Evolutionary conservation across 352 stramenopile species (phyloP).

Genomic region (Pythium monospermum): DNA sequence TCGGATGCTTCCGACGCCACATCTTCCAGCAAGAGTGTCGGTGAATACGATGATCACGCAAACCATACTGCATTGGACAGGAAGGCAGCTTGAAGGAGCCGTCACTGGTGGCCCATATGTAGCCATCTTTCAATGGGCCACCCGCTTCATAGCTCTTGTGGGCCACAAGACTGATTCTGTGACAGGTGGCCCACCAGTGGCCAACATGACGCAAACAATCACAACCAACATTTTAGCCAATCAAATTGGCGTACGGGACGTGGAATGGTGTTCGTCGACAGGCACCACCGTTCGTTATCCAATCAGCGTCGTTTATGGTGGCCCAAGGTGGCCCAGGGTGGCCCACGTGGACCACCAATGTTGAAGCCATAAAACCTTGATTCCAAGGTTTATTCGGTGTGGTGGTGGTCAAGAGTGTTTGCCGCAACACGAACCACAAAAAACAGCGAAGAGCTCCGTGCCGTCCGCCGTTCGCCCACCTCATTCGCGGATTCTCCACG

Average conservation of each 20-base stretch:
- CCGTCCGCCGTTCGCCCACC: not conserved
- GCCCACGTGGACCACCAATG: conserved; percentile 25
- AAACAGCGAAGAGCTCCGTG: conserved; percentile 1
- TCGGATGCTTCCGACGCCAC: too few species aligned
- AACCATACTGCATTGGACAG: too few species aligned
- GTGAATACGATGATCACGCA: too few species aligned
- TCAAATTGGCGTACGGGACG: not conserved
- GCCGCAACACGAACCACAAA: conserved; percentile 7
- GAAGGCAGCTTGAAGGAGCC: not conserved
- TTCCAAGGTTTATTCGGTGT: conserved; percentile 11
- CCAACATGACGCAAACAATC: conserved; percentile 19
- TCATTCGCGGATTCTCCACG: conserved; percentile 16
- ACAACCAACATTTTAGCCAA: conserved; percentile 11
- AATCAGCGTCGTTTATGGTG: conserved; percentile 9
- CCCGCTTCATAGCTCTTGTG: conserved; percentile 2
- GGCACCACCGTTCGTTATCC: conserved; percentile 1
- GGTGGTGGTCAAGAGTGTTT: conserved; percentile 12
- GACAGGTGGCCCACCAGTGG: conserved; percentile 18
- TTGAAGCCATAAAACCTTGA: conserved; percentile 25
- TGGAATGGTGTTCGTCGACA: too few species aligned
- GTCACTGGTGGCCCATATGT: conserved; percentile 20
- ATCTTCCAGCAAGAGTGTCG: too few species aligned
- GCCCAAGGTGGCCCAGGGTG: conserved; percentile 8
- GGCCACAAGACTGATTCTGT: conserved; percentile 10
- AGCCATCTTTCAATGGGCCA: conserved; percentile 19